Evolutionary conservation across 2,329 filamentous ascomycete species (phyloP), one percentile per base, ranked within the genome.

Genomic region (Fusarium pseudonygamai): DNA sequence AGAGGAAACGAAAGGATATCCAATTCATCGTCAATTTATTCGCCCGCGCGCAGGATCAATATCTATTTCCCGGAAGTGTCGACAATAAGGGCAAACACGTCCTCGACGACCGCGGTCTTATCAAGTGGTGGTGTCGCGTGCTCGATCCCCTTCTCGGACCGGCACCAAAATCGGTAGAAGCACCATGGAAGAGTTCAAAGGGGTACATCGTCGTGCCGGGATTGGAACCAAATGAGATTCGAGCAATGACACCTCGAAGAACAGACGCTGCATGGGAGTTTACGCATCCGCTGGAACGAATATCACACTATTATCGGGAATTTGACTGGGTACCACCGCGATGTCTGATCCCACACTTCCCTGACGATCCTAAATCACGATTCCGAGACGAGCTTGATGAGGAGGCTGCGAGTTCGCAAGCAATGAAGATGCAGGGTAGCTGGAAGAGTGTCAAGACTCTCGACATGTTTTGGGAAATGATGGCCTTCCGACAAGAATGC

Each of bases 401-500:
- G 37, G 94, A 97, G 79, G 87, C 93, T 1, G 87, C 89, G 2
- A 89, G 89, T 36, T 85, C 88, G 5, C 83, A 83, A 10, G 84
- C 84, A 60, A 83, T 88, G 73, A 88, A 89, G 73, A 87, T 85
- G 32, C 83, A 85, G 7, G 93, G 93, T 1, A 87, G 89, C 64
- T 99, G 96, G 96, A 93, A 91, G 79, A 95, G 93, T 67, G 91
- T 98, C 30, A 92, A 88, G 79, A 93, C 91, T 0, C 84, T 99
- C 45, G 93, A 95, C n/a, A 91, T 95, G 75, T 99, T 99, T 79
- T 99, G 96, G 96, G 96, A 99, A 71, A 93, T 97, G 88, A 98
- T 99, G 96, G 92, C 95, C 1, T 98, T 93, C 79, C 88, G 96
- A 64, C 96, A 98, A 80, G 96, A 99, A 79, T 99, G 96, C 79